These are phyloP conservation scores for Handroanthus guayacan DNA, from an alignment of 257 asterid genomes.

Conservation along the genomic window DNA sequence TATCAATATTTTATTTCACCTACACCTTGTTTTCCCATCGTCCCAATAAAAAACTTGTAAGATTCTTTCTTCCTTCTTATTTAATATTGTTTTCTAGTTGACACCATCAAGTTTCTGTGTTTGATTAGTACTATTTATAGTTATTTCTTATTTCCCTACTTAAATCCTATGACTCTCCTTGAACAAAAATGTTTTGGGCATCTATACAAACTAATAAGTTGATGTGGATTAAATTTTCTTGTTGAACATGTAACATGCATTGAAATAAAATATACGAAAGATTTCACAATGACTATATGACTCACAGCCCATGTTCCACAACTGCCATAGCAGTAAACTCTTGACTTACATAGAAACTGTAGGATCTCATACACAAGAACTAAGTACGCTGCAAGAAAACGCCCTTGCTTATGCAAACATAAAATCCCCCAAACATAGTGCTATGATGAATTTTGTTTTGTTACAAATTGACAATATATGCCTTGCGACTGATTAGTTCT, in stretches of 20 bases:
- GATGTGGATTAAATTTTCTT: neutral
- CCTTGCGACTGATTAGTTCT: too few relatives aligned
- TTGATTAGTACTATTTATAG: neutral
- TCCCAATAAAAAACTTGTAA: slow-evolving; percentile 36
- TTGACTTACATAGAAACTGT: neutral
- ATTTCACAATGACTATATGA: neutral
- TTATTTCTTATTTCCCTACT: neutral
- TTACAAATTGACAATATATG: too few relatives aligned
- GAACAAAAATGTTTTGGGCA: neutral
- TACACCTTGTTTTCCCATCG: slow-evolving; percentile 36
- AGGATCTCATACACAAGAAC: too few relatives aligned
- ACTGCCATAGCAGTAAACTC: neutral
- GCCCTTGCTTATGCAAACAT: too few relatives aligned
- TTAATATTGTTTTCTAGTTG: slow-evolving; percentile 38
- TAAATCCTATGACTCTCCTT: neutral
- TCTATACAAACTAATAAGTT: neutral
- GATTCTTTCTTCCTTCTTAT: slow-evolving; percentile 47
- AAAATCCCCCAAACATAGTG: too few relatives aligned
- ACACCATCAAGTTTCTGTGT: slow-evolving; percentile 42
- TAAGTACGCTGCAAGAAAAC: too few relatives aligned
- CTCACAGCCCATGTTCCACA: too few relatives aligned
- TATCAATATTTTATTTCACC: slow-evolving; percentile 25
- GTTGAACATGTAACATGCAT: neutral
- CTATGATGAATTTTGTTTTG: too few relatives aligned
- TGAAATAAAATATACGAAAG: too few relatives aligned